Percentiles rank a stretch among this genome's conserved stretches.
phyloP scores from a whole-genome alignment of 768 basidiomycete genomes.

The Cyclocybe aegerita region DNA sequence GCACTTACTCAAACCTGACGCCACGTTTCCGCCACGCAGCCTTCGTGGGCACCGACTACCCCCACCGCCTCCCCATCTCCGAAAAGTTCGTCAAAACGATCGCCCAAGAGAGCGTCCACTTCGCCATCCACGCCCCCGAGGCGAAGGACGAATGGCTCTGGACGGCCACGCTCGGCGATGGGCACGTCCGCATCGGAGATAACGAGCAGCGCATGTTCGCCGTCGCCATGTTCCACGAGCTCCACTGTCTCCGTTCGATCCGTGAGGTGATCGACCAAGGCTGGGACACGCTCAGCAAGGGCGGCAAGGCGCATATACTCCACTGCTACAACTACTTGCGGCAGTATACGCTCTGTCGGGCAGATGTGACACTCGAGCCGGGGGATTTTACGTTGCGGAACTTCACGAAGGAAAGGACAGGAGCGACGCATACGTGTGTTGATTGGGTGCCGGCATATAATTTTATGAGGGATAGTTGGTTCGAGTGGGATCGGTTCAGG shows the following conservation, averaged over 20 bases:
- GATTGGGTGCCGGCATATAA: conserved; percentile 39
- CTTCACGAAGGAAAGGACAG: conserved; percentile 32
- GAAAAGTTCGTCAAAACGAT: conserved; percentile 25
- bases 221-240: conserved; percentile 45
- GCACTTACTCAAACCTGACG: background rate
- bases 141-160: conserved; percentile 28
- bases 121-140: conserved; percentile 23
- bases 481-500: conserved; percentile 29
- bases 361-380: conserved; percentile 48
- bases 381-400: conserved; percentile 36
- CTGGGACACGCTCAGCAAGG: conserved; percentile 17
- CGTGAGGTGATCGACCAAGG: conserved; percentile 25
- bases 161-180: conserved; percentile 25
- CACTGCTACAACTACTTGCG: conserved; percentile 53
- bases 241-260: conserved; percentile 42
- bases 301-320: conserved; percentile 26
- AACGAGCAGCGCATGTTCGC: conserved; percentile 30
- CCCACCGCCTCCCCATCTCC: conserved; percentile 23
- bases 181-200: conserved; percentile 22
- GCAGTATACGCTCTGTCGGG: conserved; percentile 42
- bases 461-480: conserved; percentile 32
- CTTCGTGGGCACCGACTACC: conserved; percentile 25
- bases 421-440: conserved; percentile 38
- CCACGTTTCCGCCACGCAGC: conserved; percentile 12
- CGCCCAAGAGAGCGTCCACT: conserved; percentile 29